A percentile compares a stretch with the other conserved stretches of the same genome.
These are phyloP conservation scores for Chlamydomonas urium DNA, from an alignment of 139 green algal genomes.

Conservation along the genomic window DNA sequence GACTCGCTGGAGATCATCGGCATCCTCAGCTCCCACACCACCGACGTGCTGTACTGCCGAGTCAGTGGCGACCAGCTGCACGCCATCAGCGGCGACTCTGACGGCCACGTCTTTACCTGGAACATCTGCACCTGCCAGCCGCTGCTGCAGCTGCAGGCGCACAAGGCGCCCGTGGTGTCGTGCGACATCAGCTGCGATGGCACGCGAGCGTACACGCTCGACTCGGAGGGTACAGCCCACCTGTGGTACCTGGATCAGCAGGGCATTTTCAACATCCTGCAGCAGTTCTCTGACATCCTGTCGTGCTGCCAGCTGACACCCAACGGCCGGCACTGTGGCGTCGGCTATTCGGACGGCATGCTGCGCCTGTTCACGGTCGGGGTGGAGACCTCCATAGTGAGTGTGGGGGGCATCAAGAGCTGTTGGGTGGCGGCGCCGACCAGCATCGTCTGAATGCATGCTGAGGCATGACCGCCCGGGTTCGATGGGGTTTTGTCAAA, in stretches of 20 bases:
- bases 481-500: too few relatives aligned
- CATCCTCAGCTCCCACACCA: conserved; percentile 20
- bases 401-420: too few relatives aligned
- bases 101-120: conserved; percentile 29
- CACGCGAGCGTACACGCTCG: conserved; percentile 25
- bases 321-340: conserved; percentile 10
- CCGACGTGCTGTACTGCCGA: conserved; percentile 29
- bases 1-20: too few relatives aligned
- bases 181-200: conserved; percentile 24
- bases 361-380: conserved; percentile 22
- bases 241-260: conserved; percentile 38
- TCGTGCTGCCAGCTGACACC: neutral
- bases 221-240: conserved; percentile 32
- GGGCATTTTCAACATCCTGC: conserved; percentile 25
- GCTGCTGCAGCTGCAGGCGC: conserved; percentile 26
- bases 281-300: conserved; percentile 24
- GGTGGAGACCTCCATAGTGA: neutral
- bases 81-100: conserved; percentile 35
- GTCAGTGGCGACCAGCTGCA: neutral
- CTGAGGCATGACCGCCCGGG: too few relatives aligned
- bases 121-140: conserved; percentile 12
- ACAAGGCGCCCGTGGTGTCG: conserved; percentile 23
- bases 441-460: too few relatives aligned
- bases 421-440: too few relatives aligned
- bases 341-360: conserved; percentile 35